These are phyloP conservation scores for Aspergillus tanneri DNA, from an alignment of 2,329 filamentous ascomycete species.

Conservation along the genomic window DNA sequence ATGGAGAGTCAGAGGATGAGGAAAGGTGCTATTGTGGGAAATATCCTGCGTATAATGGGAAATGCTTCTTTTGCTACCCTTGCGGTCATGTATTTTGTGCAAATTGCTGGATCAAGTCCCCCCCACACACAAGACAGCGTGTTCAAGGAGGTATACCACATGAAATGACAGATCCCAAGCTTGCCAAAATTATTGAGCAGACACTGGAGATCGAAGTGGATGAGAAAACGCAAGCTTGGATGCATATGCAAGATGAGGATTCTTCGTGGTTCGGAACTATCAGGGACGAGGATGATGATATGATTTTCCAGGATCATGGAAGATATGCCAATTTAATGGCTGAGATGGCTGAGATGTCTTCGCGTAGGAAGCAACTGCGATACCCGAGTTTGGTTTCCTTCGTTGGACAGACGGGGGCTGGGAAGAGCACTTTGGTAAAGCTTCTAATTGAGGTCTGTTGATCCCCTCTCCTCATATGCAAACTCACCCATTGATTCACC, in stretches of 20 bases:
- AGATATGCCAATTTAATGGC: conserved; percentile 3
- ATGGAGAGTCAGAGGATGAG: neutral
- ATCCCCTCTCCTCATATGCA: neutral
- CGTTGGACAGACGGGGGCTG: conserved; percentile 1
- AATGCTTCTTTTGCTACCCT: conserved; percentile 2
- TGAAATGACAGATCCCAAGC: neutral
- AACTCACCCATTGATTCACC: neutral
- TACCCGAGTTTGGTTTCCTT: conserved; percentile 2
- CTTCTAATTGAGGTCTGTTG: conserved; percentile 1
- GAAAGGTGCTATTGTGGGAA: neutral
- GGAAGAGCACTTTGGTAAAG: neutral
- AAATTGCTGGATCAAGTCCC: neutral
- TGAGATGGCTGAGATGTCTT: neutral
- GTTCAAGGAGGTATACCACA: neutral
- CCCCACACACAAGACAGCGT: neutral
- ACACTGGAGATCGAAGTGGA: neutral
- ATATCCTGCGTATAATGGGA: neutral
- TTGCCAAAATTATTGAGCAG: conserved; percentile 1
- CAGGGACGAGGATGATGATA: neutral
- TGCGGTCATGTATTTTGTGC: neutral
- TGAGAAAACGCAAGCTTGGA: neutral
- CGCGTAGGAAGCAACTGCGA: neutral
- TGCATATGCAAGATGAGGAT: neutral
- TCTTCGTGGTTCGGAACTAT: neutral
- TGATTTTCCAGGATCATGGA: conserved; percentile 1